Evolutionary conservation across 805 yeast genomes (phyloP).

Genomic region (Lipomyces mesembrius): DNA sequence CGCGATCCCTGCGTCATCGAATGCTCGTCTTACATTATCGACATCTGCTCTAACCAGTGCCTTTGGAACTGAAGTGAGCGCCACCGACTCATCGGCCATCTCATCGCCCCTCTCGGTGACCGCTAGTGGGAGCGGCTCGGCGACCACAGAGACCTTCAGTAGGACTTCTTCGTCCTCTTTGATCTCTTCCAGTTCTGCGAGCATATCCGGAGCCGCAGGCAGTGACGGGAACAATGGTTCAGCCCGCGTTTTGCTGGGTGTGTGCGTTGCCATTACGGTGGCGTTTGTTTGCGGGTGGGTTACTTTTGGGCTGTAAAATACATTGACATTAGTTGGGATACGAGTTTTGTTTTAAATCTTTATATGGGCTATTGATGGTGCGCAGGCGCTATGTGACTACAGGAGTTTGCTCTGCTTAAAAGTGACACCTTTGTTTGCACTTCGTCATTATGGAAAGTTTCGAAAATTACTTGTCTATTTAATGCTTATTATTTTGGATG

Average conservation of each 20-base stretch:
- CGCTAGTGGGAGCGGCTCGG: background rate
- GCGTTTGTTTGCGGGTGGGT: conserved; percentile 1
- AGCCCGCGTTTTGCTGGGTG: background rate
- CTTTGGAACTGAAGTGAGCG: background rate
- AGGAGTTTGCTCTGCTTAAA: background rate
- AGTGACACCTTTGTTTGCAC: background rate
- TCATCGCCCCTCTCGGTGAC: background rate
- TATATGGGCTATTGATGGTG: background rate
- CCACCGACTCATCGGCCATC: background rate
- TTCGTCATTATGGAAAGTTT: background rate
- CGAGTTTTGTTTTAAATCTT: background rate
- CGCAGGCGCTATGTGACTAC: background rate
- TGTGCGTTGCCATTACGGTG: background rate
- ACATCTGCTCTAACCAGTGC: background rate
- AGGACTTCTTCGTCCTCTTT: conserved; percentile 18
- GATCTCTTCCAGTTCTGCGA: conserved; percentile 14
- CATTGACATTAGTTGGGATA: background rate
- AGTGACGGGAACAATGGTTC: background rate
- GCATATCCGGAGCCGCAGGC: conserved; percentile 17
- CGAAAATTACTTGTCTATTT: background rate
- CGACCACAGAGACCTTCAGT: conserved; percentile 17
- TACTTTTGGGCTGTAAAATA: background rate
- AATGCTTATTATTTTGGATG: background rate
- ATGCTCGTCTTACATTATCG: conserved; percentile 5
- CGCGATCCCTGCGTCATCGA: conserved; percentile 9